Conservation (phyloP, 208 protist genomes). For the Borovskyia barvae region DNA sequence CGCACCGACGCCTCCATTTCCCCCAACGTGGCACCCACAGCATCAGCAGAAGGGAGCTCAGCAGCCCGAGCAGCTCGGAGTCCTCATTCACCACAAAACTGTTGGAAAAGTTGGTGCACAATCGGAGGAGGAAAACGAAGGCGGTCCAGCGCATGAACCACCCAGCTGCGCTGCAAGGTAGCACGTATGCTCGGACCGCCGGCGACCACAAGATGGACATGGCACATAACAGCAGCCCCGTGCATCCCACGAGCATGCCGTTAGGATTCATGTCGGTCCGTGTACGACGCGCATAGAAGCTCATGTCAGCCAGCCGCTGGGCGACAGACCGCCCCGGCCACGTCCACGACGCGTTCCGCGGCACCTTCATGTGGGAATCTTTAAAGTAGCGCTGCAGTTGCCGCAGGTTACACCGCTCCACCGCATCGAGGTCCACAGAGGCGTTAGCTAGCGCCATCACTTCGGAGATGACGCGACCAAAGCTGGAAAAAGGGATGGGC, state of each 20-base stretch:
- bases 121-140: constrained; percentile 41
- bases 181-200: constrained; percentile 17
- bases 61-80: constrained; percentile 39
- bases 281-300: constrained; percentile 42
- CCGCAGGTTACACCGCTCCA: constrained; percentile 52
- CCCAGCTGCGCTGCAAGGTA: constrained; percentile 10
- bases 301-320: constrained; percentile 42
- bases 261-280: constrained; percentile 42
- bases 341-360: constrained; percentile 10
- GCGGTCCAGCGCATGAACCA: constrained; percentile 27
- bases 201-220: constrained; percentile 39
- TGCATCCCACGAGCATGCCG: constrained; percentile 52
- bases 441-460: constrained; percentile 53
- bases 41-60: constrained; percentile 18
- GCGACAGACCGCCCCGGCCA: constrained; percentile 1
- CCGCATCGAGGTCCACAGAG: constrained; percentile 26
- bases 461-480: constrained; percentile 92
- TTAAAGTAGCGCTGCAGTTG: constrained; percentile 50
- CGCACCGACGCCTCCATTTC: too few species aligned
- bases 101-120: constrained; percentile 63
- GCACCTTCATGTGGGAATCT: constrained; percentile 26
- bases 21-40: constrained; percentile 26
- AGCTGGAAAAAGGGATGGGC: constrained; percentile 95
- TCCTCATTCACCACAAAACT: constrained; percentile 78
- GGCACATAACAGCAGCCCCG: constrained; percentile 34